Base-by-base conservation (phyloP, 2,329 filamentous ascomycete genomes). In the Coniochaeta prunicola region DNA sequence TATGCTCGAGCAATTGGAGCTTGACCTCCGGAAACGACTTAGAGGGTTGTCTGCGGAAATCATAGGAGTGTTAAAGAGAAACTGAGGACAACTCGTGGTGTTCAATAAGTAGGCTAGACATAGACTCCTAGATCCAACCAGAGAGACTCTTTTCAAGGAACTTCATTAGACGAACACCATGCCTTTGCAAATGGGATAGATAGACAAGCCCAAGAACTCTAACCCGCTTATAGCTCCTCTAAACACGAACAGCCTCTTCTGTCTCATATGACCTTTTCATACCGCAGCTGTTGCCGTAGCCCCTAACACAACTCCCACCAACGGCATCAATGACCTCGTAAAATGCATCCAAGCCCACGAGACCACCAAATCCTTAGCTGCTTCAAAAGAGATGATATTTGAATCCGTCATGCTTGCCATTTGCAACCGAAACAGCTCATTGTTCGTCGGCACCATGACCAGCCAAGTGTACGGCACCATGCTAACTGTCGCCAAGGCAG, bases 391-490 rank as follows among this genome's bases (percentile, higher is more conserved):
- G 24, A 38, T 26, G 21, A 53, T 33, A n/a, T 21, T 45, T 2
- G 50, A 55, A 19, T 36, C 26, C 17, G 26, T 53, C 24, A 17
- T 30, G 24, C 48, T 59, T 34, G 50, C 45, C 2, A 48, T 59
- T 54, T 67, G 59, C 45, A 68, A 53, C 24, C 58, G 26, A 57
- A 71, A 71, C 30, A 71, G 60, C 28, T 30, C 56, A 57, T 71
- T 64, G 57, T 74, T 75, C 4, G 70, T 73, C 2, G 70, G 66
- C 17, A 57, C 64, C 70, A 74, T 73, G 26, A 68, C 58, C 12
- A 70, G 21, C 70, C 67, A 73, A 2, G 73, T 74, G 57, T 73
- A 75, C 1, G 73, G 72, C 19, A 73, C 62, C 61, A 74, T 73
- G 42, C 48, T 42, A 15, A 74, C 53, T 2, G 72, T 72, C 4